Evolutionary conservation across 441 rosid genomes (phyloP), one percentile per base, ranked within the genome.

Genomic region (Iberis amara): DNA sequence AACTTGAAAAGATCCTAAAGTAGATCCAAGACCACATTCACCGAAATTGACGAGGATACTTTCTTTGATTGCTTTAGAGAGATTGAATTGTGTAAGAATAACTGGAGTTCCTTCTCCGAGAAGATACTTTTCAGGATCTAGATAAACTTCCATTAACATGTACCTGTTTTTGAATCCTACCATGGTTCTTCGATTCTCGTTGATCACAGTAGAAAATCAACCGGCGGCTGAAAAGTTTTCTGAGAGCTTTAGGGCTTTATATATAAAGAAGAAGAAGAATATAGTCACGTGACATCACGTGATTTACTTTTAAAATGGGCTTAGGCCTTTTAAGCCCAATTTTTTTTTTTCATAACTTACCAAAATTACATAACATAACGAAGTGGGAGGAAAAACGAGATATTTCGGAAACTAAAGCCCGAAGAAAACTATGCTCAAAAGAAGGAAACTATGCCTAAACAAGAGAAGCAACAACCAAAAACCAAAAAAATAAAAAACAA

Each of bases 141-240:
- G 52, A 65, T 74, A 78, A 1, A 80, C 74, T 72, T 90, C 95
- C 81, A 83, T 70, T 28, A 90, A 77, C 82, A 83, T 59, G 65
- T 78, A 87, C 55, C 92, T 71, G 53, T 87, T 90, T 72, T 87
- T 85, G 32, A 86, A 86, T 40, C 74, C 94, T 43, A 86, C 92
- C 96, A 86, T 86, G 4, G 41, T 60, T 61, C 49, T 48, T 18
- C 41, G 18, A 36, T 18, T 30, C 27, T 10, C 18, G 10, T 37
- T 15, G 5, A 28, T n/a, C 2, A 0, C 6, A n/a, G 32, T 42
- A 8, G 12, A 36, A 40, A 0, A 18, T 7, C 6, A 31, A 31
- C 11, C 68, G 59, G 59, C 64, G 69, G 64, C 57, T 35, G 43
- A 10, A 40, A 11, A 12, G 7, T 7, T 1, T 2, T 37, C 5